Percentiles rank a stretch among this genome's conserved stretches.
phyloP scores from a whole-genome alignment of 2,329 filamentous ascomycete genomes.

The Venturia asperata region DNA sequence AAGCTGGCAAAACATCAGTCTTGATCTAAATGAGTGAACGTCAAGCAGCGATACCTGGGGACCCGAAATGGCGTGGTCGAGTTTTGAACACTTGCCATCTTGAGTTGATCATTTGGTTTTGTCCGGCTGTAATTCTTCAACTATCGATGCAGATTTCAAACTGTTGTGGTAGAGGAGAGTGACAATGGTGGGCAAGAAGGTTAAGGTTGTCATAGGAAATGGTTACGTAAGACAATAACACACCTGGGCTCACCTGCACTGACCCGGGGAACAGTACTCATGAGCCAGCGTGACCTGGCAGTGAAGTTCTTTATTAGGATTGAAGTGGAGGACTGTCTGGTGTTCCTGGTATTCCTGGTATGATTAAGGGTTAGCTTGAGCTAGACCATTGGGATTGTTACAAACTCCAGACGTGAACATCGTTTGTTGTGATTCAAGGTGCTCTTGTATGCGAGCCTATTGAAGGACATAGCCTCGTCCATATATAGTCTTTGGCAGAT shows the following conservation, averaged over 20 bases:
- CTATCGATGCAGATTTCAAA: neutral
- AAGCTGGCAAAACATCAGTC: neutral
- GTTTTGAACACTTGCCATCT: neutral
- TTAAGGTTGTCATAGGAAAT: no score
- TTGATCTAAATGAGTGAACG: neutral
- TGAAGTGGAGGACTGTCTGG: no score
- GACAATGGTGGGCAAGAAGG: neutral
- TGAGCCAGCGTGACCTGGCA: neutral
- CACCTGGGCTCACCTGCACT: no score
- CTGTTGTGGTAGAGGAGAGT: neutral
- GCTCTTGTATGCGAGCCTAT: no score
- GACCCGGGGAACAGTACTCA: neutral
- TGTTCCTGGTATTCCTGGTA: no score
- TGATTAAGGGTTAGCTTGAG: no score
- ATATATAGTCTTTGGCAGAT: no score
- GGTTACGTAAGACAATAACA: no score
- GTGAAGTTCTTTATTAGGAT: neutral
- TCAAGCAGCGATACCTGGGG: neutral
- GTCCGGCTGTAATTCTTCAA: neutral
- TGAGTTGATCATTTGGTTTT: neutral
- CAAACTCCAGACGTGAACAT: no score
- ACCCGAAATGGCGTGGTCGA: neutral
- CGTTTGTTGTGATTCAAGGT: no score
- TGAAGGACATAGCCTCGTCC: no score
- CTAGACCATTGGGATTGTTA: no score